Conservation (phyloP, 495 filamentous ascomycete genomes). For the Viridothelium virens region DNA sequence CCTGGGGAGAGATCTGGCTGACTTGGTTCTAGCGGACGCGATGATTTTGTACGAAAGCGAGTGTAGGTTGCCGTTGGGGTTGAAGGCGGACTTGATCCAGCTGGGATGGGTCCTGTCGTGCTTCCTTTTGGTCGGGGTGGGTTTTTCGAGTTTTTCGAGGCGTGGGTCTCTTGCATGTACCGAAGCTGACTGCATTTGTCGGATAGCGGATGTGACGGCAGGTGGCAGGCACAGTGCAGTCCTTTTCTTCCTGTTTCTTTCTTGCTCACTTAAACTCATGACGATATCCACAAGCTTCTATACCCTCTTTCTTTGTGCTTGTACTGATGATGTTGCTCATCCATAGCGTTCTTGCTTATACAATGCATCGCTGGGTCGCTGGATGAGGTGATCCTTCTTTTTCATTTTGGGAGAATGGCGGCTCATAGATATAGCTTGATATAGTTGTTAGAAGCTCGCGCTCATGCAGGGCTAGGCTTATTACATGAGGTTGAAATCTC, state of each 20-base stretch:
- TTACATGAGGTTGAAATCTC: background rate
- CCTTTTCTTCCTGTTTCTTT: background rate
- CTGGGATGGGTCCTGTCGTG: background rate
- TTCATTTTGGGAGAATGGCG: background rate
- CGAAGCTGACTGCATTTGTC: background rate
- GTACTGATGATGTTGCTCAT: background rate
- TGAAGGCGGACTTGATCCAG: background rate
- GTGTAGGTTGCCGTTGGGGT: background rate
- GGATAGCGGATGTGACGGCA: background rate
- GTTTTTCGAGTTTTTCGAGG: background rate
- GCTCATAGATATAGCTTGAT: background rate
- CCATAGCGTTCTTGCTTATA: conserved; percentile 8
- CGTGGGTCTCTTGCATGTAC: background rate
- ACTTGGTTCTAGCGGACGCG: background rate
- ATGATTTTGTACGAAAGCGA: background rate
- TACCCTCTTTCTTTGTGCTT: conserved; percentile 3
- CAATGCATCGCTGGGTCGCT: conserved; percentile 8
- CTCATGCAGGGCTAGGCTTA: background rate
- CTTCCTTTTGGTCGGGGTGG: background rate
- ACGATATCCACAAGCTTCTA: background rate
- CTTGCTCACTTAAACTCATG: background rate
- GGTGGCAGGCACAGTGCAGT: background rate
- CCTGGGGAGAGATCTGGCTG: background rate
- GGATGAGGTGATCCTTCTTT: background rate
- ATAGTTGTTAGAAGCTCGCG: background rate